A percentile compares a stretch with the other conserved stretches of the same genome.
Evolutionary conservation across 2,329 filamentous ascomycete species (phyloP).

Genomic region (Myriosclerotinia duriaeana): DNA sequence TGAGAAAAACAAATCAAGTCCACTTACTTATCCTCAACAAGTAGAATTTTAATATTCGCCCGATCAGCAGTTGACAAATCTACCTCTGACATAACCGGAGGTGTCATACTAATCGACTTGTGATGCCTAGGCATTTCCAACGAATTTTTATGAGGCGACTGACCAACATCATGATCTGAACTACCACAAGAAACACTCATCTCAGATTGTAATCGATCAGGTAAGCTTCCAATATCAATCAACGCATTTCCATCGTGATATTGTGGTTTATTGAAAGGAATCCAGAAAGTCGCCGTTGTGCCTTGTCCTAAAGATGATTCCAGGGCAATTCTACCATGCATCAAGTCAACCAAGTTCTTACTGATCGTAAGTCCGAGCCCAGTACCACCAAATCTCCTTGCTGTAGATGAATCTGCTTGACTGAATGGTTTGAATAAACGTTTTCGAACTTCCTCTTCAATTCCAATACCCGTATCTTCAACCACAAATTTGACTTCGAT

Average conservation of each 20-base stretch:
- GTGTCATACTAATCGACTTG: conserved; percentile 32
- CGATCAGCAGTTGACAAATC: conserved; percentile 58
- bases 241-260: conserved; percentile 50
- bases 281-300: conserved; percentile 73
- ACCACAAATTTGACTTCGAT: conserved; percentile 70
- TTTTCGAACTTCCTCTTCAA: conserved; percentile 72
- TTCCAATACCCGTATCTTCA: conserved; percentile 78
- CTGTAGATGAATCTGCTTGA: conserved; percentile 78
- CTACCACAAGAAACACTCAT: conserved; percentile 65
- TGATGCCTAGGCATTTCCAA: conserved; percentile 24
- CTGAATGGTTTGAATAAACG: conserved; percentile 77
- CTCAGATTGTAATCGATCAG: conserved; percentile 65
- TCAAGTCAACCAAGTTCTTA: conserved; percentile 76
- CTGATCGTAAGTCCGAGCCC: conserved; percentile 77
- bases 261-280: conserved; percentile 72
- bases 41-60: conserved; percentile 64
- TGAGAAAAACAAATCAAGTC: background rate
- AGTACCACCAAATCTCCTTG: conserved; percentile 75
- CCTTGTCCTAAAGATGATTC: conserved; percentile 66
- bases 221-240: conserved; percentile 62
- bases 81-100: conserved; percentile 44
- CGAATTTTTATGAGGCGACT: conserved; percentile 44
- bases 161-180: conserved; percentile 57
- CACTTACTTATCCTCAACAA: conserved; percentile 78
- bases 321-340: conserved; percentile 72